phyloP scores from a whole-genome alignment of 1,284 basidiomycete genomes.

The Malassezia brasiliensis region DNA sequence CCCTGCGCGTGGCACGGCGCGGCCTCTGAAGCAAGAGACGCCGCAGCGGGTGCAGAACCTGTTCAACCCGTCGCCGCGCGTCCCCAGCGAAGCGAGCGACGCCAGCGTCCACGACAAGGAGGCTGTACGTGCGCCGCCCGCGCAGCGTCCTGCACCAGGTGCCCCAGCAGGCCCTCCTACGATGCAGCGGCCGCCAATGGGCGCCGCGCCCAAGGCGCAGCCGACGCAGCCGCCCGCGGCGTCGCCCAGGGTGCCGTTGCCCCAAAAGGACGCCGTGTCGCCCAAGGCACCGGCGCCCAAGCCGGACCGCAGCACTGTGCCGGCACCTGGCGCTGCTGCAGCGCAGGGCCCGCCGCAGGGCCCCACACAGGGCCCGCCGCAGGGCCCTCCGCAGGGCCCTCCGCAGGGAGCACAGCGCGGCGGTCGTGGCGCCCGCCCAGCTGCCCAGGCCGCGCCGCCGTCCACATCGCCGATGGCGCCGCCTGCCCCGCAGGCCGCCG shows the following conservation, averaged over 20 bases:
- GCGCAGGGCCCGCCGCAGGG: background rate
- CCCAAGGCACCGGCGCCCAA: too few species aligned
- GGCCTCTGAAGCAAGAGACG: background rate
- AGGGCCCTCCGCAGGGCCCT: background rate
- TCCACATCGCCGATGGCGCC: background rate
- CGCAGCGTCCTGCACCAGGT: too few species aligned
- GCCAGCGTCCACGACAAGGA: background rate
- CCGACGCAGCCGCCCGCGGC: too few species aligned
- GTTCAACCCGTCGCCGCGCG: background rate
- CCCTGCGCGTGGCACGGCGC: background rate
- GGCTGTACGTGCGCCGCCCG: too few species aligned
- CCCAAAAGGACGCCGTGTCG: too few species aligned
- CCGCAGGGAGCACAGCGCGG: background rate
- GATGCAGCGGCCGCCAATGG: too few species aligned
- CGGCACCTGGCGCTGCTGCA: too few species aligned
- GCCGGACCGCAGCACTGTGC: too few species aligned
- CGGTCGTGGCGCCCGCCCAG: background rate
- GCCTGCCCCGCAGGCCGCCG: background rate
- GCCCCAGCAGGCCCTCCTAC: too few species aligned
- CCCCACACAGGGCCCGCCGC: background rate
- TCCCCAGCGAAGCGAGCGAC: background rate
- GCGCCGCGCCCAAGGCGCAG: too few species aligned
- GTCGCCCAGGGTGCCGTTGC: too few species aligned
- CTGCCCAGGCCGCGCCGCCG: background rate
- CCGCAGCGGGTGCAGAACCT: slow-evolving; percentile 2